Percentiles rank a stretch among this genome's conserved stretches.
Conservation (phyloP, 352 stramenopile species). For the Phytopythium cucurbitacearum region DNA sequence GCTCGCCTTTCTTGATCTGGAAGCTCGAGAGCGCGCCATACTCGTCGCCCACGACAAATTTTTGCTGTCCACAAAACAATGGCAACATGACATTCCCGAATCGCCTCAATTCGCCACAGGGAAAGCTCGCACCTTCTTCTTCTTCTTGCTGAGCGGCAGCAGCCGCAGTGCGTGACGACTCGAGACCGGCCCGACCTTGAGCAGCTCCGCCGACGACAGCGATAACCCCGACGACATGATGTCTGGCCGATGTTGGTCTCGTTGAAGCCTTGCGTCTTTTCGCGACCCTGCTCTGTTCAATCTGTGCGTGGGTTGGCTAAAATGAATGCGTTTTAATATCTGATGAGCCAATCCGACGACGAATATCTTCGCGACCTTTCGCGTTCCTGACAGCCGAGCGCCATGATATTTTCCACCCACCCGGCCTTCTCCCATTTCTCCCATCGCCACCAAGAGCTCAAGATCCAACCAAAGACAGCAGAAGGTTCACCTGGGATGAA, state of each 20-base stretch:
- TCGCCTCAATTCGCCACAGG: neutral
- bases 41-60: constrained; percentile 82
- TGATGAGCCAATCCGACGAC: neutral
- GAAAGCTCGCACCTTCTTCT: constrained; percentile 59
- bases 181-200: constrained; percentile 76
- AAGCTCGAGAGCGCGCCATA: constrained; percentile 77
- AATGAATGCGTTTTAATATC: neutral
- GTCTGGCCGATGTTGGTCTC: too few species aligned
- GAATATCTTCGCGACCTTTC: constrained; percentile 1
- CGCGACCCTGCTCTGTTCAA: neutral
- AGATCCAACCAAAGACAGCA: neutral
- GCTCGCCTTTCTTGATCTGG: constrained; percentile 83
- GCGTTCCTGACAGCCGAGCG: neutral
- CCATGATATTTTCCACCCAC: neutral
- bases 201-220: constrained; percentile 67
- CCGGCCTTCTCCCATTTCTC: neutral
- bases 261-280: neutral
- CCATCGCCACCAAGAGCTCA: neutral
- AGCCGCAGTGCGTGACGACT: constrained; percentile 73
- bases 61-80: constrained; percentile 50
- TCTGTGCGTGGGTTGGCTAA: too few species aligned
- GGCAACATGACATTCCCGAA: neutral
- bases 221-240: constrained; percentile 32
- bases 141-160: constrained; percentile 83
- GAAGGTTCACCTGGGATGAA: neutral